A percentile compares a stretch with the other conserved stretches of the same genome.
Conservation (phyloP, 1,284 basidiomycete species). For the Tilletiaria anomala region DNA sequence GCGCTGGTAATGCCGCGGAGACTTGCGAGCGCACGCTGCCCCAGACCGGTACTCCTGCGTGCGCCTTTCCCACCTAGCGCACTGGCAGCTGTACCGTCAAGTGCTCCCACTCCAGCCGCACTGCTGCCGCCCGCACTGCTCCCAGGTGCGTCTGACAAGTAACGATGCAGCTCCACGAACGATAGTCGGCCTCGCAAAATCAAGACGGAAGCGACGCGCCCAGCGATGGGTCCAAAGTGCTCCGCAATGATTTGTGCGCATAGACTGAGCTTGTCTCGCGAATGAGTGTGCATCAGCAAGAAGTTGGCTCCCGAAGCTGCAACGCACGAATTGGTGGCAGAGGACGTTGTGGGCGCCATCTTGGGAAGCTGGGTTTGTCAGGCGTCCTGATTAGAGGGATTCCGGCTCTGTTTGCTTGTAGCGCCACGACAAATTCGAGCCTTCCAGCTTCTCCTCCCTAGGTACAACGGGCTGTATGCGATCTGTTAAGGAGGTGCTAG, state of each 20-base stretch:
- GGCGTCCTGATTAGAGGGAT: too few relatives aligned
- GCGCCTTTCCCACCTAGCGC: neutral
- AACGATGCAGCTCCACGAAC: conserved; percentile 43
- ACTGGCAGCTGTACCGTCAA: conserved; percentile 2
- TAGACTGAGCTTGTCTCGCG: conserved; percentile 41
- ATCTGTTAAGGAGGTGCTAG: too few relatives aligned
- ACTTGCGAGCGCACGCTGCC: conserved; percentile 3
- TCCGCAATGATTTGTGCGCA: conserved; percentile 61
- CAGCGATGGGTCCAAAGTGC: conserved; percentile 63
- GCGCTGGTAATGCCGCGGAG: conserved; percentile 9
- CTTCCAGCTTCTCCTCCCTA: too few relatives aligned
- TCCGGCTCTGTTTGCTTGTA: too few relatives aligned
- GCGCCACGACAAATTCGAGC: too few relatives aligned
- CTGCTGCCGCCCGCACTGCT: conserved; percentile 10
- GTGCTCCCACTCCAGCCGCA: conserved; percentile 5
- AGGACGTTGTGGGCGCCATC: too few relatives aligned
- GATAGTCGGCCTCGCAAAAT: conserved; percentile 70
- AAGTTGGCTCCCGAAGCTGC: too few relatives aligned
- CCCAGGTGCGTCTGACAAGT: conserved; percentile 16
- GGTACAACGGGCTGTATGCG: too few relatives aligned
- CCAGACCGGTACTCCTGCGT: neutral
- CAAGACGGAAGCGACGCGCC: conserved; percentile 63
- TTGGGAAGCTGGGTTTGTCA: too few relatives aligned
- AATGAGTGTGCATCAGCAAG: too few relatives aligned
- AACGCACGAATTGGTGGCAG: too few relatives aligned